phyloP scores from a whole-genome alignment of 148 eudicot genomes.

The Silene conica region DNA sequence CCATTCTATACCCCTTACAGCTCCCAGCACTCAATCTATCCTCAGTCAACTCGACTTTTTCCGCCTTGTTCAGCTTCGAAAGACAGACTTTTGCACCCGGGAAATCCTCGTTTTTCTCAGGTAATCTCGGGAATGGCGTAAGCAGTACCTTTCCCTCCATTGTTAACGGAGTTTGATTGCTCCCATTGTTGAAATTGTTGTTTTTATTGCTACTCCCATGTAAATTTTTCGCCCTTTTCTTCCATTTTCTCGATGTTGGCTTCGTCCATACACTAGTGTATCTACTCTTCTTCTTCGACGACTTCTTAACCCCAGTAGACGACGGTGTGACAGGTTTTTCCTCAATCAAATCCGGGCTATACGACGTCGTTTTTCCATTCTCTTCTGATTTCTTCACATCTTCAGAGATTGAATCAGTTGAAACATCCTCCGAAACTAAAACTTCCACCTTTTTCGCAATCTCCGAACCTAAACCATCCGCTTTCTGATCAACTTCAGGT shows the following conservation, averaged over 20 bases:
- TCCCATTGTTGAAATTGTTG: conserved; percentile 47
- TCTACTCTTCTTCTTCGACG: conserved; percentile 21
- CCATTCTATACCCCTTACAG: conserved; percentile 91
- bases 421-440: conserved; percentile 11
- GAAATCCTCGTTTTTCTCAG: conserved; percentile 75
- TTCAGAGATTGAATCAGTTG: conserved; percentile 29
- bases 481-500: neutral
- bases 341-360: conserved; percentile 12
- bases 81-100: conserved; percentile 52
- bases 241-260: conserved; percentile 30
- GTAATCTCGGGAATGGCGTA: conserved; percentile 58
- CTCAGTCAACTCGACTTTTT: conserved; percentile 82
- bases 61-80: conserved; percentile 83
- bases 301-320: conserved; percentile 14
- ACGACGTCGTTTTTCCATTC: conserved; percentile 1
- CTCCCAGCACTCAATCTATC: conserved; percentile 80
- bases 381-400: conserved; percentile 14
- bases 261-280: conserved; percentile 30
- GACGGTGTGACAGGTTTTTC: conserved; percentile 7
- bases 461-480: conserved; percentile 13
- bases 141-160: conserved; percentile 42
- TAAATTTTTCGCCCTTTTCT: conserved; percentile 43
- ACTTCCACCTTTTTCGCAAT: no score
- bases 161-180: conserved; percentile 24
- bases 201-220: conserved; percentile 29